Base-by-base conservation (phyloP, 2,329 filamentous ascomycete genomes). In the Cladosporium sp. region DNA sequence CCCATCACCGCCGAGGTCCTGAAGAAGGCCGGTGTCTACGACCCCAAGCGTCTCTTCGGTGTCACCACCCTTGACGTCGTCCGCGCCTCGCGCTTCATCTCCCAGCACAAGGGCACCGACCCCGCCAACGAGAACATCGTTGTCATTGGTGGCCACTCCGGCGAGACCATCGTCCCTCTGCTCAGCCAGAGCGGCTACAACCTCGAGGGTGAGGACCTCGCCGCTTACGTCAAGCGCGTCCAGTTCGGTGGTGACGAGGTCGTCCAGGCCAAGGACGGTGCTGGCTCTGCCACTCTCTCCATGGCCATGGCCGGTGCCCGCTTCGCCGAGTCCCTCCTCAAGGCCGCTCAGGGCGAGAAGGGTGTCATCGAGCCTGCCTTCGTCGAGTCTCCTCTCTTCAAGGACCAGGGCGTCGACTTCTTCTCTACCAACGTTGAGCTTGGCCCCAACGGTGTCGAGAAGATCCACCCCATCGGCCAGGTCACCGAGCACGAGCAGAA, bases 221-320 rank as follows among this genome's bases (percentile, higher is more conserved):
- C 88, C 71, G 86, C 86, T 69, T 92, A 98, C 76, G 85, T 98
- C 83, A 89, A 93, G 81, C 93, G 95, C 80, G 95, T 98, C 77
- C 94, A 98, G 85, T 98, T 98, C 80, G 94, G 95, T 81, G 94
- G 94, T 86, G 94, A 98, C 80, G 94, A 98, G 89, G 94, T 98
- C 73, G 94, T 98, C 84, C 88, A 97, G 89, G 95, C 94, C 83
- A 98, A 98, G 91, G 93, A 94, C 79, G 95, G 94, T 82, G 93
- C 93, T 76, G 94, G 94, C 75, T 97, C 93, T 73, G 94, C 94
- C 79, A 98, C 94, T 70, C 91, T 98, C 75, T 97, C 93, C 84
- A 99, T 99, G 94, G 94, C 94, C 77, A 94, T 97, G 88, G 94
- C 94, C 72, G 94, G 94, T 83, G 87, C 86, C 70, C 86, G 88